Conservation (phyloP, 768 basidiomycete genomes). For the Lentinula guzmanii region DNA sequence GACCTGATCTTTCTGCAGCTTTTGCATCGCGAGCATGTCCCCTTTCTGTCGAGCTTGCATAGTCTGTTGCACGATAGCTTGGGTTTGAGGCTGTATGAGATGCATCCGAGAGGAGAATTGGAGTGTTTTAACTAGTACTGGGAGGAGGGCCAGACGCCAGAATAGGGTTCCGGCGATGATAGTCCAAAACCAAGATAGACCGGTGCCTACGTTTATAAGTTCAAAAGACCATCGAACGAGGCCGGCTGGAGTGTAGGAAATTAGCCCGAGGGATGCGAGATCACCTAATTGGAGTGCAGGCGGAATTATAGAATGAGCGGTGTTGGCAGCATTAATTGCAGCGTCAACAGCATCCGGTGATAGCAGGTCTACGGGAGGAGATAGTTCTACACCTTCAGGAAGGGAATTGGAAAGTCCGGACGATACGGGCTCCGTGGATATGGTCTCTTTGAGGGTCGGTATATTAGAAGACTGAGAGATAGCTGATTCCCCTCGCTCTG, state of each 20-base stretch:
- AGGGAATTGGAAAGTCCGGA: neutral
- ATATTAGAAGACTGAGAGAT: neutral
- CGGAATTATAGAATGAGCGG: neutral
- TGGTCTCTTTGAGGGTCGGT: neutral
- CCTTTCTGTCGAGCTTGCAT: conserved; percentile 18
- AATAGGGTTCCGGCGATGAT: conserved; percentile 60
- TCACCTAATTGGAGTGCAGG: conserved; percentile 58
- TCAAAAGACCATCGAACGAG: conserved; percentile 60
- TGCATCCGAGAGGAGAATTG: conserved; percentile 56
- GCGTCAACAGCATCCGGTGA: neutral
- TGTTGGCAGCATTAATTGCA: neutral
- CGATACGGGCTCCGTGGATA: neutral
- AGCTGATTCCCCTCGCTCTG: neutral
- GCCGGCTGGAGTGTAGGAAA: conserved; percentile 60
- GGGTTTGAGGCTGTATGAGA: conserved; percentile 50
- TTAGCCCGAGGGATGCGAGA: conserved; percentile 61
- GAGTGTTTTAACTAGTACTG: conserved; percentile 50
- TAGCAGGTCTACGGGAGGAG: neutral
- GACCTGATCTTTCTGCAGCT: conserved; percentile 45
- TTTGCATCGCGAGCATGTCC: conserved; percentile 44
- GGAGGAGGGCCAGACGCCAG: conserved; percentile 57
- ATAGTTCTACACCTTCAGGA: conserved; percentile 1
- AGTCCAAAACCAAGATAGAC: conserved; percentile 81
- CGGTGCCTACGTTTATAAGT: conserved; percentile 59
- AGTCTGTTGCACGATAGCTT: conserved; percentile 41